Conservation (phyloP, 441 rosid species). For the Pelargonium fulgidum region DNA sequence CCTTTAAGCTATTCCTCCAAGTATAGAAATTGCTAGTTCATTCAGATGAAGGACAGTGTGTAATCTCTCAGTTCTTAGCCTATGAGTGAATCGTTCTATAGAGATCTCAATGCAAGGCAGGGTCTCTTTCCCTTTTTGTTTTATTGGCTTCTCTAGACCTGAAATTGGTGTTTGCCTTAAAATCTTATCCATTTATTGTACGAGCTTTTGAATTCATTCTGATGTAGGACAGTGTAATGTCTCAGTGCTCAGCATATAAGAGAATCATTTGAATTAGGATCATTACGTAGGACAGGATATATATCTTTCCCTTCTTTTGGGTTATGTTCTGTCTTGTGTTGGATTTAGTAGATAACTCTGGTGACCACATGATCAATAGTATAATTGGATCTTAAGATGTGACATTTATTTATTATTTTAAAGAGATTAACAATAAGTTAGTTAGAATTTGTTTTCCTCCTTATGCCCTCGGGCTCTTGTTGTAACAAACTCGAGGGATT, state of each 20-base stretch:
- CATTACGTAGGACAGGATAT: background rate
- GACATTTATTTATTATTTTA: background rate
- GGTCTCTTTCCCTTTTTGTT: background rate
- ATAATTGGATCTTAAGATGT: background rate
- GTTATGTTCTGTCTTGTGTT: background rate
- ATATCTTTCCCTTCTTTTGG: background rate
- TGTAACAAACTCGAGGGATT: too few relatives aligned
- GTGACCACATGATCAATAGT: background rate
- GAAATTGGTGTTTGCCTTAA: background rate
- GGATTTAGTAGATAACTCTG: background rate
- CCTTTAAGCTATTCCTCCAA: too few relatives aligned
- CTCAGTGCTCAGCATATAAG: background rate
- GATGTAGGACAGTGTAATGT: background rate
- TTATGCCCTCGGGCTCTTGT: too few relatives aligned
- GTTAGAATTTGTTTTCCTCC: too few relatives aligned
- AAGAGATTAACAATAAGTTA: too few relatives aligned
- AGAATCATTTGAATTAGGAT: background rate
- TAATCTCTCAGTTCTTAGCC: background rate
- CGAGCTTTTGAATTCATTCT: background rate
- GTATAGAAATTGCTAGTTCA: background rate
- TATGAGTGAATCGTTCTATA: background rate
- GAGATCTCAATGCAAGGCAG: background rate
- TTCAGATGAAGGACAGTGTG: background rate
- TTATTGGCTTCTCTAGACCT: background rate
- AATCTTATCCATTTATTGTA: background rate